Evolutionary conservation across 495 filamentous ascomycete genomes (phyloP).

Genomic region (Penicillium salamii): DNA sequence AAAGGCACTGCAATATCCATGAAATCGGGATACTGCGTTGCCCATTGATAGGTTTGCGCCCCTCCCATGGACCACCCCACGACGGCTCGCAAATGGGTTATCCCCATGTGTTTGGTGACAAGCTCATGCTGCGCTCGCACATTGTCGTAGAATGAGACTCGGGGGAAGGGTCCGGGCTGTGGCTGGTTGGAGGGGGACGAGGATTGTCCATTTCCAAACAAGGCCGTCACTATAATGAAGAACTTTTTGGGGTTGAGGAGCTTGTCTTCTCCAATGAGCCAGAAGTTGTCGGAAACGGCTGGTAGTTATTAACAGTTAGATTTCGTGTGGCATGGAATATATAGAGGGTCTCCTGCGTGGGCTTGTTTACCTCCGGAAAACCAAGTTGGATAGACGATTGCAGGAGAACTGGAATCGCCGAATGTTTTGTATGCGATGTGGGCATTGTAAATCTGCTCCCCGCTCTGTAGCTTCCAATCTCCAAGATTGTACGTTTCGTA

Average conservation of each 20-base stretch:
- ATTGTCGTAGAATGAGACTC: constrained; percentile 65
- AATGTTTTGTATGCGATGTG: constrained; percentile 70
- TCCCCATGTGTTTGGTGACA: constrained; percentile 59
- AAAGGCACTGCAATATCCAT: constrained; percentile 66
- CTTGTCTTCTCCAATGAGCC: constrained; percentile 63
- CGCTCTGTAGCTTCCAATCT: constrained; percentile 61
- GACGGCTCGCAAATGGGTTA: constrained; percentile 61
- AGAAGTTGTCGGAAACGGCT: constrained; percentile 62
- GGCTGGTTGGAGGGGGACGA: constrained; percentile 65
- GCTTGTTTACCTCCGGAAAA: constrained; percentile 55
- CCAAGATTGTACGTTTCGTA: constrained; percentile 55
- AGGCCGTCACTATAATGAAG: constrained; percentile 67
- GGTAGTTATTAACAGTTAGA: not conserved
- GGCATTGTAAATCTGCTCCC: constrained; percentile 53
- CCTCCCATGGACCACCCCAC: constrained; percentile 72
- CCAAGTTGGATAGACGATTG: constrained; percentile 71
- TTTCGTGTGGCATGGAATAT: not conserved
- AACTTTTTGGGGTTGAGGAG: constrained; percentile 59
- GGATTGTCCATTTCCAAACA: constrained; percentile 73
- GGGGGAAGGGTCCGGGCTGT: constrained; percentile 54
- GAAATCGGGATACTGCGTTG: constrained; percentile 67
- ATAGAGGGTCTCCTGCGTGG: not conserved
- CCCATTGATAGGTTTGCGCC: constrained; percentile 68
- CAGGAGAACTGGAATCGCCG: constrained; percentile 57
- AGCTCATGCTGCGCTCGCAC: constrained; percentile 64